Evolutionary conservation across 345 rosid species (phyloP).

Genomic region (Physaria fendleri): DNA sequence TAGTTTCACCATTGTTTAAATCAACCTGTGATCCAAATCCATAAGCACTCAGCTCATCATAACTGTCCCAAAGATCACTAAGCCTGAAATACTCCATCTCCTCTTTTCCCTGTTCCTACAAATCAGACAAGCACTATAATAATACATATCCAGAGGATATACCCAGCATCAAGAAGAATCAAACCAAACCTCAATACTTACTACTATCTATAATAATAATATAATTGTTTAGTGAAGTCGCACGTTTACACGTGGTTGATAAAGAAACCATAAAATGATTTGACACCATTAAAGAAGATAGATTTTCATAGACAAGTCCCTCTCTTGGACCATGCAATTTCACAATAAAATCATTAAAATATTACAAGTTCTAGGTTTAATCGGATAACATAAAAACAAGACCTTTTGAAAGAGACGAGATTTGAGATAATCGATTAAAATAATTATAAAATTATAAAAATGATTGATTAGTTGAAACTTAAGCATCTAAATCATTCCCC

Average conservation of each 20-base stretch:
- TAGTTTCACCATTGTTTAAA: too few species aligned
- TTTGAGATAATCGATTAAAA: too few species aligned
- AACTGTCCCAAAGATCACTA: conserved; percentile 68
- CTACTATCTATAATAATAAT: conserved; percentile 6
- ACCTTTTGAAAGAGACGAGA: background rate
- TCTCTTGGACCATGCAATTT: conserved; percentile 27
- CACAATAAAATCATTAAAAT: conserved; percentile 7
- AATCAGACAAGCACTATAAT: conserved; percentile 8
- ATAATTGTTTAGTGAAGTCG: background rate
- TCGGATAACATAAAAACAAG: conserved; percentile 8
- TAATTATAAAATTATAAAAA: too few species aligned
- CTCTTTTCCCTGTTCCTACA: conserved; percentile 45
- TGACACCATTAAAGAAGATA: conserved; percentile 12
- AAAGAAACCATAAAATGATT: conserved; percentile 22
- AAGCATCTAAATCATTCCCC: too few species aligned
- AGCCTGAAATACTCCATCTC: conserved; percentile 45
- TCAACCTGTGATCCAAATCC: too few species aligned
- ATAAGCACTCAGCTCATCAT: too few species aligned
- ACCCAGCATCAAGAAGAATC: background rate
- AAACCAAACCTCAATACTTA: background rate
- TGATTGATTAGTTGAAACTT: too few species aligned
- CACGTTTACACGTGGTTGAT: conserved; percentile 23
- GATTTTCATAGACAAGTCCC: background rate
- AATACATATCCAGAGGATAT: conserved; percentile 1
- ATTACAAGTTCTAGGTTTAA: conserved; percentile 7